A percentile compares a stretch with the other conserved stretches of the same genome.
These are phyloP conservation scores for Termitomyces titanicus DNA, from an alignment of 768 basidiomycete genomes.

Conservation along the genomic window DNA sequence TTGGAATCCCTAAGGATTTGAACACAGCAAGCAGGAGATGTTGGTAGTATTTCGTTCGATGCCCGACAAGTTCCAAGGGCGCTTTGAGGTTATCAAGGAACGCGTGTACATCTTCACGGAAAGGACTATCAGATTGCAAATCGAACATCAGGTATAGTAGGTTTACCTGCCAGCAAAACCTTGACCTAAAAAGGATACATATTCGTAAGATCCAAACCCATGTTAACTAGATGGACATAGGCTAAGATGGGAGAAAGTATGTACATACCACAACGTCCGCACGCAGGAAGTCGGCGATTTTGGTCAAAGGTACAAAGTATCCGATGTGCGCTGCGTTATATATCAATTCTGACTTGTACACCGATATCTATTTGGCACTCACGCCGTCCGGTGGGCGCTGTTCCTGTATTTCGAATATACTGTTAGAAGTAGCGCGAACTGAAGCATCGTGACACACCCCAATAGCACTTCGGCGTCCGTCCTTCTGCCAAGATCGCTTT, in stretches of 20 bases:
- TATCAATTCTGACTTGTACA: not conserved
- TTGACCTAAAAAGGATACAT: slow-evolving; percentile 47
- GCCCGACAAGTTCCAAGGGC: slow-evolving; percentile 83
- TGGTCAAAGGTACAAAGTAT: slow-evolving; percentile 92
- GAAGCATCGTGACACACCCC: slow-evolving; percentile 56
- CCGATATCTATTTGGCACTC: slow-evolving; percentile 25
- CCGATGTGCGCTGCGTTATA: slow-evolving; percentile 80
- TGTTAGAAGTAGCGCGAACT: slow-evolving; percentile 5
- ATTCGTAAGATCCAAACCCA: not conserved
- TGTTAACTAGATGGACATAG: not conserved
- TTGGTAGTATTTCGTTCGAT: slow-evolving; percentile 90
- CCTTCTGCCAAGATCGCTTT: slow-evolving; percentile 78
- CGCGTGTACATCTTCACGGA: slow-evolving; percentile 80
- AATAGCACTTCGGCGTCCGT: slow-evolving; percentile 80
- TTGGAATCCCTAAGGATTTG: slow-evolving; percentile 86
- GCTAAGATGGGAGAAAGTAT: not conserved
- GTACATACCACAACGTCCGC: slow-evolving; percentile 78
- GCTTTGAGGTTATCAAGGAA: slow-evolving; percentile 98
- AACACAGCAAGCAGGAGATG: slow-evolving; percentile 80
- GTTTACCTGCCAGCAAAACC: slow-evolving; percentile 72
- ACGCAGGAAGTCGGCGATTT: slow-evolving; percentile 93
- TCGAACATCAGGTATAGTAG: not conserved
- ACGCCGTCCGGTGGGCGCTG: slow-evolving; percentile 94
- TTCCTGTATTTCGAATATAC: slow-evolving; percentile 47
- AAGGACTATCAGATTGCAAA: not conserved